These are phyloP conservation scores for Ogataea degrootiae DNA, from an alignment of 805 yeast genomes.

Conservation along the genomic window DNA sequence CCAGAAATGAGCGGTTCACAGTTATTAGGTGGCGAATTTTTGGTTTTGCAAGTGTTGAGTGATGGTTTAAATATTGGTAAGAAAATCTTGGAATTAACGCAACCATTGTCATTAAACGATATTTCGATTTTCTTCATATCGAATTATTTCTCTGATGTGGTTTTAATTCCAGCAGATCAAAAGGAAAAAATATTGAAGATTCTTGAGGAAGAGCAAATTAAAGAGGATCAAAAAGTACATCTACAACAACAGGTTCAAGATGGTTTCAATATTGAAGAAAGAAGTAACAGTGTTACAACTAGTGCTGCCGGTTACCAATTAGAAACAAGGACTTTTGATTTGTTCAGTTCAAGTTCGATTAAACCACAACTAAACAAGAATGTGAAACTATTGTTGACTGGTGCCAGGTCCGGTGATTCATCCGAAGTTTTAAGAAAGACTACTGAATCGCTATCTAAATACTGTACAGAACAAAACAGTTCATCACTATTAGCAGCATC, in stretches of 20 bases:
- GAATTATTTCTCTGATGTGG: slow-evolving; percentile 60
- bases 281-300: no score
- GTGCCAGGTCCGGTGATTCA: slow-evolving; percentile 50
- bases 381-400: slow-evolving; percentile 46
- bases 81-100: slow-evolving; percentile 50
- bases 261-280: neutral
- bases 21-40: slow-evolving; percentile 39
- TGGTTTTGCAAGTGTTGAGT: slow-evolving; percentile 54
- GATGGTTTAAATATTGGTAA: slow-evolving; percentile 53
- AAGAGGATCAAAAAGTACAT: neutral
- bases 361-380: slow-evolving; percentile 39
- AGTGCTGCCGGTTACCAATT: slow-evolving; percentile 7
- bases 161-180: slow-evolving; percentile 47
- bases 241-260: neutral
- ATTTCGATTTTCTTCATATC: slow-evolving; percentile 59
- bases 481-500: no score
- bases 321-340: slow-evolving; percentile 33
- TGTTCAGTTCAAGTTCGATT: slow-evolving; percentile 35
- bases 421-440: slow-evolving; percentile 38
- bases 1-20: slow-evolving; percentile 28
- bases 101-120: slow-evolving; percentile 51
- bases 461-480: slow-evolving; percentile 11
- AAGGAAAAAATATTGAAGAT: slow-evolving; percentile 42
- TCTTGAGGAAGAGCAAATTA: slow-evolving; percentile 30
- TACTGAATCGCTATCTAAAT: slow-evolving; percentile 30